Evolutionary conservation across 2,329 filamentous ascomycete genomes (phyloP).

Genomic region (Chaetoscypha palmicola): DNA sequence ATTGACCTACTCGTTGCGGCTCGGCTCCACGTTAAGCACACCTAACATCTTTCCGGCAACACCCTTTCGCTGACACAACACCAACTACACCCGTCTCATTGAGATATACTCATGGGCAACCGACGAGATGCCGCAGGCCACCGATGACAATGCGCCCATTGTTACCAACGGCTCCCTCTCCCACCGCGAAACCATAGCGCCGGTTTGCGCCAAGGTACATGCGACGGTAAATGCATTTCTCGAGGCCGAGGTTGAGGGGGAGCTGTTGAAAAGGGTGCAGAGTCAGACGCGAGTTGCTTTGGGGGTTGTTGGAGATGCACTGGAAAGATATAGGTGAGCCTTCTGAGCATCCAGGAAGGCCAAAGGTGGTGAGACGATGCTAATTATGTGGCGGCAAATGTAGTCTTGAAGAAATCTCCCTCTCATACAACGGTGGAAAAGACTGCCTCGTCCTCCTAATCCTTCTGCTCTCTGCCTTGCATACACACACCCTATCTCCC

Average conservation of each 20-base stretch:
- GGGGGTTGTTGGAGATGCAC: conserved; percentile 65
- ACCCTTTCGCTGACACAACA: not conserved
- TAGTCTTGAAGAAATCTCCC: conserved; percentile 70
- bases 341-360: conserved; percentile 5
- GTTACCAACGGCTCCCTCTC: conserved; percentile 12
- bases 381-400: conserved; percentile 3
- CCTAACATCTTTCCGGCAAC: too few species aligned
- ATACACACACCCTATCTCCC: conserved; percentile 23
- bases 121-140: conserved; percentile 25
- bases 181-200: conserved; percentile 18
- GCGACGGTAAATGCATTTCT: conserved; percentile 27
- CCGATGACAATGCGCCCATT: conserved; percentile 19
- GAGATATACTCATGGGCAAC: conserved; percentile 17
- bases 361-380: not conserved
- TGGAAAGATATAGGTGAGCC: conserved; percentile 66
- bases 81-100: conserved; percentile 3
- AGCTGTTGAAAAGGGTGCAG: conserved; percentile 45
- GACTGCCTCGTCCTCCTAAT: conserved; percentile 94
- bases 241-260: conserved; percentile 19
- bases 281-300: conserved; percentile 66
- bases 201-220: conserved; percentile 24
- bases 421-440: conserved; percentile 97
- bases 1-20: too few species aligned
- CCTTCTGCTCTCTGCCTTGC: conserved; percentile 43
- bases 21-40: too few species aligned